Conservation (phyloP, 2,329 filamentous ascomycete genomes). For the Cylindrodendrum hubeiense region DNA sequence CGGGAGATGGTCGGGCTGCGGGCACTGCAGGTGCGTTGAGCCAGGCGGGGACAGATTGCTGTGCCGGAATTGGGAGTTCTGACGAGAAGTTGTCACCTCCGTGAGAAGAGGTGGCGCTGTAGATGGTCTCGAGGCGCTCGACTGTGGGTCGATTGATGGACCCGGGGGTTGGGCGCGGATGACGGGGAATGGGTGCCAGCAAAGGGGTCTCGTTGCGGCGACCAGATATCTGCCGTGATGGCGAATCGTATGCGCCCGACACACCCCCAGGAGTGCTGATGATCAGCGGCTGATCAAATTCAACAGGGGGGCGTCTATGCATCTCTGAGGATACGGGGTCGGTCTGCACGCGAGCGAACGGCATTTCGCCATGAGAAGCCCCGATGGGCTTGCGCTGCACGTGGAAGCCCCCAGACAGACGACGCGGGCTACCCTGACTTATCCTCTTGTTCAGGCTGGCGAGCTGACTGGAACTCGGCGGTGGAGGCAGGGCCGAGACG, state of each 20-base stretch:
- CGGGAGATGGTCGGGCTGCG: conserved; percentile 53
- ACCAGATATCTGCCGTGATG: conserved; percentile 49
- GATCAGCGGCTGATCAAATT: conserved; percentile 67
- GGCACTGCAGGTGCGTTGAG: conserved; percentile 51
- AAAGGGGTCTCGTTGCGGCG: conserved; percentile 59
- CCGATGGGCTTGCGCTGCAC: conserved; percentile 57
- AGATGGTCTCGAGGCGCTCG: conserved; percentile 69
- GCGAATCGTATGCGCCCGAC: conserved; percentile 64
- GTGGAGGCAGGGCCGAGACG: conserved; percentile 52
- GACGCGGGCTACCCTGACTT: conserved; percentile 54
- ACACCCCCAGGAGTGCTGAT: conserved; percentile 71
- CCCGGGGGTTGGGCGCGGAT: conserved; percentile 56
- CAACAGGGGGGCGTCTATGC: conserved; percentile 26
- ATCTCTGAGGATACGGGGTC: conserved; percentile 36
- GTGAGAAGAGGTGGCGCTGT: conserved; percentile 51
- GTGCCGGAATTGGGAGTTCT: conserved; percentile 24
- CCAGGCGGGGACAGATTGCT: conserved; percentile 48
- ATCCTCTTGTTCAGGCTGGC: conserved; percentile 53
- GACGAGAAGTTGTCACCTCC: conserved; percentile 26
- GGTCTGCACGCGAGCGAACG: conserved; percentile 30
- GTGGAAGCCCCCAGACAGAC: conserved; percentile 57
- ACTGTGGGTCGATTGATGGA: conserved; percentile 57
- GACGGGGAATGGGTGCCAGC: conserved; percentile 65
- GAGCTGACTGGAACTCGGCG: conserved; percentile 55
- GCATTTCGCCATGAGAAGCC: conserved; percentile 45